Base-by-base conservation (phyloP, 2,329 filamentous ascomycete species). In the Immersiporthe knoxdaviesiana region DNA sequence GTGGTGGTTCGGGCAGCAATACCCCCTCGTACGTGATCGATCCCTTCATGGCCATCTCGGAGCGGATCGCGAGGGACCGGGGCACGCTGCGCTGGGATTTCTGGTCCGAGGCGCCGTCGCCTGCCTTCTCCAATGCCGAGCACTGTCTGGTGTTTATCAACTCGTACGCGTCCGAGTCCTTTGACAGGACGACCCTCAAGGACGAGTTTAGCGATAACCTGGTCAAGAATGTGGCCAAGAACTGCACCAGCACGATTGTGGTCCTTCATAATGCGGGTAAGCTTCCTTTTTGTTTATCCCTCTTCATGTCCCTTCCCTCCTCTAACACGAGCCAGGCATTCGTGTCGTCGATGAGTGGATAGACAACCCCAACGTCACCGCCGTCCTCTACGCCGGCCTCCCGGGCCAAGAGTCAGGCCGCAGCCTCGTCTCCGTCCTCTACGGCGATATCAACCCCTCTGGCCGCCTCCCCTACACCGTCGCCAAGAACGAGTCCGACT, bases 21-120 rank as follows among this genome's bases (percentile, higher is more conserved):
- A 88, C 97, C 32, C 94, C 93, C 71, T 90, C 92, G 4, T 97
- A 96, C 75, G 84, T 97, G 1, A 82, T 97, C 39, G 88, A 91
- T 32, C 94, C 94, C 0, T 85, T 70, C 75, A 82, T n/a, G 83
- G 84, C 2, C 89, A 78, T 81, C 75, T 62, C 81, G 87, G 63
- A 79, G 81, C 56, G 82, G 87, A 37, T 89, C 91, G 84, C 88
- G 75, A 84, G 84, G 4, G 18, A 87, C 85, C 1, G 83, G 81
- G 86, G 74, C 85, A 84, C 82, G 27, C 52, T 71, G n/a, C 63
- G 69, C 18, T 71, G 69, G 67, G 69, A 71, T 35, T 69, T 69
- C 27, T 69, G 63, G 67, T 69, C 69, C 54, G 69, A 67, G 69
- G 63, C 63, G n/a, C 67, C 69, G 3, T 62, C 67, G 11, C 69